Evolutionary conservation across 176 grass and related monocot genomes (phyloP).

Genomic region (Puccinellia tenuiflora): DNA sequence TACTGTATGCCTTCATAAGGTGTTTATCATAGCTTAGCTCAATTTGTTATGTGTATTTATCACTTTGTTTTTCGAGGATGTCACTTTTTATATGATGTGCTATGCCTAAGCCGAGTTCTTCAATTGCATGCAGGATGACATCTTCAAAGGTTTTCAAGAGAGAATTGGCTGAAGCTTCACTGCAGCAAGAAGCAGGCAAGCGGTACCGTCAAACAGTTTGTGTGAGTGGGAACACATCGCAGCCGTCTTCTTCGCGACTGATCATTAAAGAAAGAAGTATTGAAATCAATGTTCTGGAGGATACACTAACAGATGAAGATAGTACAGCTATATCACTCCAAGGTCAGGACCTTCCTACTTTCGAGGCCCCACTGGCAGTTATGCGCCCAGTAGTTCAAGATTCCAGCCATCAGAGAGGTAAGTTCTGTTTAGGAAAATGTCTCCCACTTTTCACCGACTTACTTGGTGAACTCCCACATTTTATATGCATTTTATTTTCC

Average conservation of each 20-base stretch:
- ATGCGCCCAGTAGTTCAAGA: neutral
- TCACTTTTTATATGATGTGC: neutral
- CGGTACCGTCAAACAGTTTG: neutral
- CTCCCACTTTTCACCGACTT: neutral
- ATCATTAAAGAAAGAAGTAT: neutral
- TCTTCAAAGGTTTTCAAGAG: neutral
- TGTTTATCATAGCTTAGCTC: neutral
- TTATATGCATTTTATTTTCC: neutral
- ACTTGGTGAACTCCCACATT: neutral
- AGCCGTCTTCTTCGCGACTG: neutral
- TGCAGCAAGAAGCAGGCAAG: neutral
- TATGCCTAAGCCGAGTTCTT: slow-evolving; percentile 10
- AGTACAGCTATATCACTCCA: neutral
- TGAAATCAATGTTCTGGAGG: neutral
- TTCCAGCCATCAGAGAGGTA: slow-evolving; percentile 4
- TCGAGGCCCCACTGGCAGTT: slow-evolving; percentile 17
- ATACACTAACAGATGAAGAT: neutral
- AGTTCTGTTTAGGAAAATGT: neutral
- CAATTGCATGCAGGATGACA: slow-evolving; percentile 21
- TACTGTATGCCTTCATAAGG: neutral
- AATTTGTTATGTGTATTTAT: neutral
- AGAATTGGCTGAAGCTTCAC: neutral
- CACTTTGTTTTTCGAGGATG: neutral
- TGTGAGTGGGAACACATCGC: neutral
- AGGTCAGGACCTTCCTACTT: slow-evolving; percentile 7